Conservation (phyloP, 371 early-diverging fungal genomes). For the Batrachochytrium dendrobatidis region DNA sequence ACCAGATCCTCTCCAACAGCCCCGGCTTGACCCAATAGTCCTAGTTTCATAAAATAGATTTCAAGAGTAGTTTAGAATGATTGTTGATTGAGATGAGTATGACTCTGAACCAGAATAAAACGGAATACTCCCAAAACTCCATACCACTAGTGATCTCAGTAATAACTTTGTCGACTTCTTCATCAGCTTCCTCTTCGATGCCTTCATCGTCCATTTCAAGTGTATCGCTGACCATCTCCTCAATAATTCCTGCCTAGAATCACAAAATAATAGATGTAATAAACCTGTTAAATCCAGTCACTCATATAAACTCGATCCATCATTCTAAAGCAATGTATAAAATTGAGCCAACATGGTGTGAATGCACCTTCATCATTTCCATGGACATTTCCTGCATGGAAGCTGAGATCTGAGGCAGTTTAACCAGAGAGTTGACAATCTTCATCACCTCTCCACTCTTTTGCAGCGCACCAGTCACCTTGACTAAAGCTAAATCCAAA, state of each 20-base stretch:
- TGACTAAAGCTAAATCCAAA: slow-evolving; percentile 28
- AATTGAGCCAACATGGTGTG: no score
- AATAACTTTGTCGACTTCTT: slow-evolving; percentile 84
- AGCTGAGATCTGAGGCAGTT: slow-evolving; percentile 73
- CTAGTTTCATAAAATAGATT: slow-evolving; percentile 30
- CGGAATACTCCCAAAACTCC: not conserved
- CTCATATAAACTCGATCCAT: not conserved
- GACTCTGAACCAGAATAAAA: no score
- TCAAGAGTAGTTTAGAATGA: no score
- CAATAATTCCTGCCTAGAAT: slow-evolving; percentile 83
- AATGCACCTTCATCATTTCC: slow-evolving; percentile 89
- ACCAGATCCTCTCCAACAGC: slow-evolving; percentile 47
- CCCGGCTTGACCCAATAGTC: slow-evolving; percentile 63
- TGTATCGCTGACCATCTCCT: slow-evolving; percentile 90
- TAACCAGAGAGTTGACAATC: slow-evolving; percentile 72
- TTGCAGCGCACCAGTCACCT: slow-evolving; percentile 81
- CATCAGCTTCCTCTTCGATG: slow-evolving; percentile 89
- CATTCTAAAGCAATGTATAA: no score
- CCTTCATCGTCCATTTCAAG: slow-evolving; percentile 82
- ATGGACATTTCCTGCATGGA: slow-evolving; percentile 83
- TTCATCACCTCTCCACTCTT: slow-evolving; percentile 88
- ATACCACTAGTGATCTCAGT: slow-evolving; percentile 82
- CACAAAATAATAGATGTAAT: not conserved
- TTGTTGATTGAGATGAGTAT: no score
- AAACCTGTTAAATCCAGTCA: not conserved